Evolutionary conservation across 2,329 filamentous ascomycete species (phyloP).

Genomic region (Xylariaceae sp.): DNA sequence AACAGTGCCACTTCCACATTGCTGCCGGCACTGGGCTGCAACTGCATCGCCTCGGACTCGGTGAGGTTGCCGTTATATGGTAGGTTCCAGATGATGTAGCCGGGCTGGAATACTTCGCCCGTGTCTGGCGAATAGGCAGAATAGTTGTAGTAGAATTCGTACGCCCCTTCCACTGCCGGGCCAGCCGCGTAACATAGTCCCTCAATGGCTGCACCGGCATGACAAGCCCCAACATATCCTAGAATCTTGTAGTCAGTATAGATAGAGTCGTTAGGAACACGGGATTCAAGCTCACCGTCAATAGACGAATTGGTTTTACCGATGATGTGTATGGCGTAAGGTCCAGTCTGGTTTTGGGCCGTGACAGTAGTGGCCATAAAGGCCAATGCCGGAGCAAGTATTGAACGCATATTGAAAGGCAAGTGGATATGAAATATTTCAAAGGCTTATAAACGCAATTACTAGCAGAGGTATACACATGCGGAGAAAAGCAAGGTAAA

Average conservation of each 20-base stretch:
- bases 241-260: too few relatives aligned
- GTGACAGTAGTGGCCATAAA: slow-evolving; percentile 22
- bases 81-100: slow-evolving; percentile 32
- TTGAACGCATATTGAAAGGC: not conserved
- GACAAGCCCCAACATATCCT: slow-evolving; percentile 35
- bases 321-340: slow-evolving; percentile 32
- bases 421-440: not conserved
- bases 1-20: slow-evolving; percentile 34
- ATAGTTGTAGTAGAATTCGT: slow-evolving; percentile 37
- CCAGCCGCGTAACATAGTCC: slow-evolving; percentile 31
- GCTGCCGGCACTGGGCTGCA: slow-evolving; percentile 26
- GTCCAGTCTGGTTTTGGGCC: slow-evolving; percentile 32
- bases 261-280: not conserved
- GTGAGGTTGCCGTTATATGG: slow-evolving; percentile 18
- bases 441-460: too few relatives aligned
- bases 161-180: slow-evolving; percentile 10
- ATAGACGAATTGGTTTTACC: slow-evolving; percentile 32
- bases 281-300: slow-evolving; percentile 27
- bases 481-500: too few relatives aligned
- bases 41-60: slow-evolving; percentile 14
- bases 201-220: slow-evolving; percentile 37
- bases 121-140: not conserved
- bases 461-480: too few relatives aligned
- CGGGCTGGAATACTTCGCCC: slow-evolving; percentile 26
- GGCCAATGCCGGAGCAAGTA: not conserved